These are phyloP conservation scores for Wickerhamiella brachini DNA, from an alignment of 805 yeast species.

Conservation along the genomic window DNA sequence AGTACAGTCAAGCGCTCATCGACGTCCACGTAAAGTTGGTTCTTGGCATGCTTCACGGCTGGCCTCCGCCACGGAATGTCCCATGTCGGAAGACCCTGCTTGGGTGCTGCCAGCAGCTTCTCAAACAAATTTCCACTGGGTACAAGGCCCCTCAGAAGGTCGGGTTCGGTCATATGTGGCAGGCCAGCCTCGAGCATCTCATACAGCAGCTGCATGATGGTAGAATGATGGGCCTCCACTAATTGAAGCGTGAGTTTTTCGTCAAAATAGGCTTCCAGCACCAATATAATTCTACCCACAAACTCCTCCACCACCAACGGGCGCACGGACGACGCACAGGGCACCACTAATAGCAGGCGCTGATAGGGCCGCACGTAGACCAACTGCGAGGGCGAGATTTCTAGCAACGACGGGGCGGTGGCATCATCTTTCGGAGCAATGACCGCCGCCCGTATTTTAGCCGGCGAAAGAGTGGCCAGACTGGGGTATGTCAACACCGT, in stretches of 20 bases:
- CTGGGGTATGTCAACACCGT: conserved; percentile 7
- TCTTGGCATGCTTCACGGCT: conserved; percentile 56
- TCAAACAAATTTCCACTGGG: conserved; percentile 49
- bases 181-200: conserved; percentile 69
- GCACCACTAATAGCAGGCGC: conserved; percentile 19
- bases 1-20: conserved; percentile 51
- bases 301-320: conserved; percentile 46
- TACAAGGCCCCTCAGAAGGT: conserved; percentile 52
- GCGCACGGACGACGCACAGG: conserved; percentile 25
- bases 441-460: not conserved
- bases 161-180: conserved; percentile 61
- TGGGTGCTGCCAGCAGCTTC: conserved; percentile 32
- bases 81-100: conserved; percentile 10
- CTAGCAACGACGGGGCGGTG: conserved; percentile 8
- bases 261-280: conserved; percentile 46
- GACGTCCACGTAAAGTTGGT: conserved; percentile 79
- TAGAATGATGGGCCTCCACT: conserved; percentile 56
- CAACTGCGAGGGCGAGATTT: conserved; percentile 20
- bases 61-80: conserved; percentile 63
- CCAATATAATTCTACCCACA: conserved; percentile 34
- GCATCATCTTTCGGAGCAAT: not conserved
- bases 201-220: conserved; percentile 53
- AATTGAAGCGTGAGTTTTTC: conserved; percentile 41
- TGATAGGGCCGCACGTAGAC: conserved; percentile 19
- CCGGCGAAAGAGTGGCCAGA: not conserved